Conservation (phyloP, 257 asterid genomes). For the Marsdenia floribunda region DNA sequence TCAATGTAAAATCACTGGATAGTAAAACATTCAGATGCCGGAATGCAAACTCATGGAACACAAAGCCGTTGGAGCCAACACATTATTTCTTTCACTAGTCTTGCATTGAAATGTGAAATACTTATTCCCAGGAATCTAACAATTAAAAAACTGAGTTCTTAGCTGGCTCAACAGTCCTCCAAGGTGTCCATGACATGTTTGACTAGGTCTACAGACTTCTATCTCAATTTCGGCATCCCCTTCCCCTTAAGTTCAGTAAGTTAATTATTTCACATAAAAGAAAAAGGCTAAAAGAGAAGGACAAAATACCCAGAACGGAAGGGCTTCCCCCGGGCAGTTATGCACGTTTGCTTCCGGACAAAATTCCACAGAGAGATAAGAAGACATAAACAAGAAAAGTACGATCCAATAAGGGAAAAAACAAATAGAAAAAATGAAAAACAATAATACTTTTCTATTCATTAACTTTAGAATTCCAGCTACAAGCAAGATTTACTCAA, state of each 20-base stretch:
- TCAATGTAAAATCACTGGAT: background rate
- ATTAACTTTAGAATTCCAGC: slow-evolving; percentile 3
- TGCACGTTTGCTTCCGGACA: slow-evolving; percentile 1
- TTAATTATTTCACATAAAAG: background rate
- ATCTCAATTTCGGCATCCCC: background rate
- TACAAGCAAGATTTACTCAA: slow-evolving; percentile 11
- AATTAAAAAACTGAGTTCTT: slow-evolving; percentile 8
- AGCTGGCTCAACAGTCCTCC: slow-evolving; percentile 30
- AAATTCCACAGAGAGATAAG: background rate
- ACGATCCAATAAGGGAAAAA: background rate
- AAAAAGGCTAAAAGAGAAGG: slow-evolving; percentile 11
- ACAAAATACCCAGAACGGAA: slow-evolving; percentile 7
- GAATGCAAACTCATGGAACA: background rate
- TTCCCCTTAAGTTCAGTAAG: background rate
- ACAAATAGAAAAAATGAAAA: background rate
- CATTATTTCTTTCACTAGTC: slow-evolving; percentile 1
- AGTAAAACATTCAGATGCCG: background rate
- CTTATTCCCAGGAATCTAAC: slow-evolving; percentile 6
- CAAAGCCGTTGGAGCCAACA: background rate
- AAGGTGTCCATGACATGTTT: slow-evolving; percentile 7
- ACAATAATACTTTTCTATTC: background rate
- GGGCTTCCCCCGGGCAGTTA: background rate
- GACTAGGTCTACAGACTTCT: slow-evolving; percentile 10
- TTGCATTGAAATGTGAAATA: slow-evolving; percentile 8
- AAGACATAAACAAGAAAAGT: background rate